Percentiles rank a stretch among this genome's conserved stretches.
These are phyloP conservation scores for Ogataea corticis DNA, from an alignment of 805 yeast genomes.

Conservation along the genomic window DNA sequence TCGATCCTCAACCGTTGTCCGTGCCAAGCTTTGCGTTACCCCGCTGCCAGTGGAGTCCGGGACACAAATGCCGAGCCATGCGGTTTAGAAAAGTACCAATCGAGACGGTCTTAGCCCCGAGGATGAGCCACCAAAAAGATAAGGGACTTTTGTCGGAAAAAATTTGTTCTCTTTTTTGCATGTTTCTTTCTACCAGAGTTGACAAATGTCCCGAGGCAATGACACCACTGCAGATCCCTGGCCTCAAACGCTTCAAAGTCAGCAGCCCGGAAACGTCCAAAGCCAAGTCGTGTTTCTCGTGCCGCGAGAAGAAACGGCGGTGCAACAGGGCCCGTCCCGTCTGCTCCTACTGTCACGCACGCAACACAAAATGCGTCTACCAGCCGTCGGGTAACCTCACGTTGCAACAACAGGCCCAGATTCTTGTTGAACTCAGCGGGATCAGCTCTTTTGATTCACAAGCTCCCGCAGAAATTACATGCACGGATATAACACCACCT, in stretches of 20 bases:
- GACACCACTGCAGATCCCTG: constrained; percentile 1
- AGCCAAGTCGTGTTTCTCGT: constrained; percentile 45
- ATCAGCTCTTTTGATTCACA: background rate
- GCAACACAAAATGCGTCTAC: constrained; percentile 49
- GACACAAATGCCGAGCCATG: no score
- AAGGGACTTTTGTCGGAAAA: no score
- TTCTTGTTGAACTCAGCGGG: background rate
- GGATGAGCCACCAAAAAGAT: no score
- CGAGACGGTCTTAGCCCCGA: no score
- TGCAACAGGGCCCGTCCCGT: constrained; percentile 59
- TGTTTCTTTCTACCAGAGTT: no score
- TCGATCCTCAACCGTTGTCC: no score
- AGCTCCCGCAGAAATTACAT: background rate
- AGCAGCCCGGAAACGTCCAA: background rate
- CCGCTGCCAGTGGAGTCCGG: no score
- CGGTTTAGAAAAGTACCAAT: no score
- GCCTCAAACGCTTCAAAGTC: background rate
- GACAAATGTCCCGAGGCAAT: background rate
- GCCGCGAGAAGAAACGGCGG: constrained; percentile 61
- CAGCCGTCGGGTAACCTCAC: constrained; percentile 43
- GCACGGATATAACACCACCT: no score
- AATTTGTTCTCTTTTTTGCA: background rate
- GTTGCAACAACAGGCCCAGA: background rate
- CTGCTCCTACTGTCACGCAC: constrained; percentile 53
- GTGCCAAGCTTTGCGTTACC: no score